Conservation (phyloP, 2,329 filamentous ascomycete species). For the Cephalotrichum gorgonifer region DNA sequence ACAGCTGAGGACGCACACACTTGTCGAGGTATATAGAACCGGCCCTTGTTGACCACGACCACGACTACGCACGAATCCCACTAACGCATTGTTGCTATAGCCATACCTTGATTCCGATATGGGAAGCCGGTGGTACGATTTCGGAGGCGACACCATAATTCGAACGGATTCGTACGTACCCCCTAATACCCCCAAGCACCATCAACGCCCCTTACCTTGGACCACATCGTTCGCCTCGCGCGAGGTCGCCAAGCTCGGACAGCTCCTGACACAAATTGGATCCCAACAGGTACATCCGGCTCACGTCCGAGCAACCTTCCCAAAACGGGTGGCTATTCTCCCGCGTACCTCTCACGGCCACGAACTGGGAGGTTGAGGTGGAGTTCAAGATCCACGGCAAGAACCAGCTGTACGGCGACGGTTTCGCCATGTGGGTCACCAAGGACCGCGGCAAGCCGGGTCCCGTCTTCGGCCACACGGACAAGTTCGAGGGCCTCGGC, state of each 20-base stretch:
- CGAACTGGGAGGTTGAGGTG: slow-evolving; percentile 96
- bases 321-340: slow-evolving; percentile 92
- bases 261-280: not conserved
- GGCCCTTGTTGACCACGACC: slow-evolving; percentile 6
- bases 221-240: not conserved
- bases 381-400: slow-evolving; percentile 91
- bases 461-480: slow-evolving; percentile 76
- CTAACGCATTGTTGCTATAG: slow-evolving; percentile 33
- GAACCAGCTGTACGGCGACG: slow-evolving; percentile 87
- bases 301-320: slow-evolving; percentile 83
- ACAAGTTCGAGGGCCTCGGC: slow-evolving; percentile 87
- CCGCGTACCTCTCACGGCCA: slow-evolving; percentile 85
- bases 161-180: slow-evolving; percentile 50
- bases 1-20: slow-evolving; percentile 84
- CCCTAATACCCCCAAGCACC: no score
- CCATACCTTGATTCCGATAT: slow-evolving; percentile 97
- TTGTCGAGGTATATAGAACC: slow-evolving; percentile 56
- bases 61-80: slow-evolving; percentile 10
- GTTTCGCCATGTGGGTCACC: slow-evolving; percentile 96
- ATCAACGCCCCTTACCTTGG: not conserved
- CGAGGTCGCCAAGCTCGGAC: not conserved
- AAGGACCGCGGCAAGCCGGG: slow-evolving; percentile 77
- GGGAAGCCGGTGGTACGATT: slow-evolving; percentile 98
- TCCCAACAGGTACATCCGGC: slow-evolving; percentile 66
- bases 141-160: slow-evolving; percentile 89